Conservation (phyloP, 352 stramenopile genomes). For the Thraustotheca clavata region DNA sequence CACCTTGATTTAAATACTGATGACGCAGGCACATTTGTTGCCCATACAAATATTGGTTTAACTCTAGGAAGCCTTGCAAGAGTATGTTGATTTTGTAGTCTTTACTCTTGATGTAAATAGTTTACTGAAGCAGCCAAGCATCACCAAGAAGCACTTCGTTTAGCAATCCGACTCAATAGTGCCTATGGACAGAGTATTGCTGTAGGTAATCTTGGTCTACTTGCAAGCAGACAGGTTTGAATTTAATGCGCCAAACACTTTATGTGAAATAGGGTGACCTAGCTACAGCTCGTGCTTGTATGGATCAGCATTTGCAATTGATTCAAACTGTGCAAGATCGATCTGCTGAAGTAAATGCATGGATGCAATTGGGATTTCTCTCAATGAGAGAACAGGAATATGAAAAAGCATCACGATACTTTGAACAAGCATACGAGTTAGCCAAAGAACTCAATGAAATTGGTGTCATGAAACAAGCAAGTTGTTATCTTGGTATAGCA, state of each 20-base stretch:
- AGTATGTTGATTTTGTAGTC: background rate
- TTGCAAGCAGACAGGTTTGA: slow-evolving; percentile 59
- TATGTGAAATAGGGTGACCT: slow-evolving; percentile 36
- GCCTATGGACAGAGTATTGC: slow-evolving; percentile 78
- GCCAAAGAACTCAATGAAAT: slow-evolving; percentile 54
- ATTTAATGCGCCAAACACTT: too few species aligned
- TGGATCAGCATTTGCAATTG: slow-evolving; percentile 87
- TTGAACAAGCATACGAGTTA: slow-evolving; percentile 72
- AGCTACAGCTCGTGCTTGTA: slow-evolving; percentile 66
- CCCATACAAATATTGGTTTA: slow-evolving; percentile 78
- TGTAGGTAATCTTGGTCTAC: slow-evolving; percentile 78
- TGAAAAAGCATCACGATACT: slow-evolving; percentile 58
- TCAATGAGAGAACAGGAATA: slow-evolving; percentile 44
- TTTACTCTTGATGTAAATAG: slow-evolving; percentile 6
- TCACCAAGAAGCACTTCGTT: slow-evolving; percentile 78
- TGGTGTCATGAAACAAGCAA: slow-evolving; percentile 66
- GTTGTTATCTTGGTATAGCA: slow-evolving; percentile 72
- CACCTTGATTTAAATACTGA: slow-evolving; percentile 55
- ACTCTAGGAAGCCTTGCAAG: slow-evolving; percentile 56
- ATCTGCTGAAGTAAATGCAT: slow-evolving; percentile 69
- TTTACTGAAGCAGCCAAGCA: slow-evolving; percentile 65
- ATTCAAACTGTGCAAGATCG: slow-evolving; percentile 77
- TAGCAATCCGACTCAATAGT: slow-evolving; percentile 80
- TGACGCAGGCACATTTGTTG: slow-evolving; percentile 81
- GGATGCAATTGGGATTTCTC: slow-evolving; percentile 78